These are phyloP conservation scores for Zasmidium cellare DNA, from an alignment of 2,329 filamentous ascomycete species.

Conservation along the genomic window DNA sequence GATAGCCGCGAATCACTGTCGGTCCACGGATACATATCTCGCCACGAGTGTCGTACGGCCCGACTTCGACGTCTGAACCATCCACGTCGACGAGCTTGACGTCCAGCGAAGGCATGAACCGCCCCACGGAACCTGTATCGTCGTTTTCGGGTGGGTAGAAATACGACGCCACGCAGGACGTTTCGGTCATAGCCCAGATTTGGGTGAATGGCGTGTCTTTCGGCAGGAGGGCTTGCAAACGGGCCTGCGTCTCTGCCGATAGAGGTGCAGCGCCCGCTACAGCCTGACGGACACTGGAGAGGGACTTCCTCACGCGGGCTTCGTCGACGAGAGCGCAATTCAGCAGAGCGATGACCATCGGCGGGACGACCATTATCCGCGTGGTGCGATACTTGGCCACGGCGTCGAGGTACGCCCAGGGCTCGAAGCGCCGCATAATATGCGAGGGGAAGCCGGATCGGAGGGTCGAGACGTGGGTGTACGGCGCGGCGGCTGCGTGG, in stretches of 20 bases:
- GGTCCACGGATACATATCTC: conserved; percentile 57
- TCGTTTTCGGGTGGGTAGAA: conserved; percentile 40
- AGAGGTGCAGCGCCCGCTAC: conserved; percentile 49
- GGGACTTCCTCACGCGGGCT: conserved; percentile 31
- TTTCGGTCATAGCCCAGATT: conserved; percentile 49
- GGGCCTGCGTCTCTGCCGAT: conserved; percentile 47
- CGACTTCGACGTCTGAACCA: conserved; percentile 36
- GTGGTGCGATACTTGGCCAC: conserved; percentile 50
- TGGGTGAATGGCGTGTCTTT: conserved; percentile 44
- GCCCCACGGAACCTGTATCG: conserved; percentile 41
- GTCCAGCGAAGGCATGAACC: conserved; percentile 42
- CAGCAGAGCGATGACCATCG: conserved; percentile 52
- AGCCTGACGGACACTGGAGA: conserved; percentile 41
- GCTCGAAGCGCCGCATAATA: conserved; percentile 50
- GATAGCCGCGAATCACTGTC: conserved; percentile 54
- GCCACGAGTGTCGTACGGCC: conserved; percentile 33
- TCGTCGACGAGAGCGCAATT: conserved; percentile 47
- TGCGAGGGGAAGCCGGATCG: conserved; percentile 37
- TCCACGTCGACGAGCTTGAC: conserved; percentile 49
- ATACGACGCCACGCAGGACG: conserved; percentile 25
- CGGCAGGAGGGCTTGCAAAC: conserved; percentile 43
- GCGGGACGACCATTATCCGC: conserved; percentile 54
- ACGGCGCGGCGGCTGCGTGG: conserved; percentile 47
- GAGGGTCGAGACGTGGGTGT: conserved; percentile 34
- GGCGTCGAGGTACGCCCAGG: conserved; percentile 48